Conservation (phyloP, 108 stramenopile species). For the Schizochytrium sp. region DNA sequence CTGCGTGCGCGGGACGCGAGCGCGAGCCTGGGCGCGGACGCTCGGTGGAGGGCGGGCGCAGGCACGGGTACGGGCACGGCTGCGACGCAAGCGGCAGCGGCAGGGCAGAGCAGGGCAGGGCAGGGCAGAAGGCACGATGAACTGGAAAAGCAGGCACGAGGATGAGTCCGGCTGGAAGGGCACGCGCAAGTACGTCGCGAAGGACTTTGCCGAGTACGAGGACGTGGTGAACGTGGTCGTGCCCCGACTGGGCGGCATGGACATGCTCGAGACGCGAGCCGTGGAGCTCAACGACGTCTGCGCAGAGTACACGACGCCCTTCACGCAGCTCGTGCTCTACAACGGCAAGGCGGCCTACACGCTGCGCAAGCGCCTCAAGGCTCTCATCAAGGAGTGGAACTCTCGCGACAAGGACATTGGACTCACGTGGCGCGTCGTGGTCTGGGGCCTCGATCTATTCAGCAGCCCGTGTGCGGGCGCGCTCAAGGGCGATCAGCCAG, state of each 20-base stretch:
- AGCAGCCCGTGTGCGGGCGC: not conserved
- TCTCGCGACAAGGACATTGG: not conserved
- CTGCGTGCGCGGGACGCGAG: too few relatives aligned
- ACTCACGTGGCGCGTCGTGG: not conserved
- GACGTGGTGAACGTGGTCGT: not conserved
- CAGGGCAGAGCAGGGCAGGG: too few relatives aligned
- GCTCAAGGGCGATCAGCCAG: constrained; percentile 11
- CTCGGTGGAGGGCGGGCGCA: too few relatives aligned
- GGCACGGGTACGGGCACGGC: too few relatives aligned
- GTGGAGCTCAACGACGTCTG: not conserved
- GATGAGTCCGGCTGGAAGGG: constrained; percentile 6
- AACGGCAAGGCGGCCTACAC: not conserved
- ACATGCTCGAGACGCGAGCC: not conserved
- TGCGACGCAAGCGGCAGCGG: too few relatives aligned
- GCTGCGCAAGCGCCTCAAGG: not conserved
- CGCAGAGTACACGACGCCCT: constrained; percentile 1
- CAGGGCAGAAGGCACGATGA: not conserved
- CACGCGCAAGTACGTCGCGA: not conserved
- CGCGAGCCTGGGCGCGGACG: too few relatives aligned
- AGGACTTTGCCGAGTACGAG: not conserved
- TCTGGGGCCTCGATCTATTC: not conserved
- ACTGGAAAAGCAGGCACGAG: not conserved
- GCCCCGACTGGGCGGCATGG: not conserved
- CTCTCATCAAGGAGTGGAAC: not conserved
- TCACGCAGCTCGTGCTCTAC: not conserved